phyloP scores from a whole-genome alignment of 768 basidiomycete genomes.

The Auriscalpium vulgare region DNA sequence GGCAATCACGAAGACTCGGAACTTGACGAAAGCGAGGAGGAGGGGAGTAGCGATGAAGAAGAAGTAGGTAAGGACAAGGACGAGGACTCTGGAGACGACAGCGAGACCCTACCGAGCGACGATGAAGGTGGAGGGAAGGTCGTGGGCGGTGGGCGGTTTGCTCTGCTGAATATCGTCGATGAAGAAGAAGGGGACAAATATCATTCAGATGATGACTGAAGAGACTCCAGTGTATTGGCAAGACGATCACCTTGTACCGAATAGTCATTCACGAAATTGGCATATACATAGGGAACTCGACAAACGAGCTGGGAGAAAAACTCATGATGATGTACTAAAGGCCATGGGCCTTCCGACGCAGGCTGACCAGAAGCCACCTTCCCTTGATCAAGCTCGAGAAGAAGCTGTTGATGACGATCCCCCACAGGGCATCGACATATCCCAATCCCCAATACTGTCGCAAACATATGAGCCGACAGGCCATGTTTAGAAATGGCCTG shows the following conservation, averaged over 20 bases:
- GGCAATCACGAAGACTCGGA: constrained; percentile 13
- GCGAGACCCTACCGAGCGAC: constrained; percentile 1
- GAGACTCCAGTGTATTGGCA: constrained; percentile 12
- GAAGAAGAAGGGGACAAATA: neutral
- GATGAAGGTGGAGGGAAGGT: constrained; percentile 10
- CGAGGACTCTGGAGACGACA: constrained; percentile 20
- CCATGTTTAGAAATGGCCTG: neutral
- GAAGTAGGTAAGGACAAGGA: constrained; percentile 28
- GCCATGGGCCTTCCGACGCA: neutral
- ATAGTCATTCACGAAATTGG: too few species aligned
- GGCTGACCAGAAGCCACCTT: constrained; percentile 5
- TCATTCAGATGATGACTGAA: neutral
- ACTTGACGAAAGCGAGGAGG: constrained; percentile 16
- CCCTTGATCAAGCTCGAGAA: constrained; percentile 10
- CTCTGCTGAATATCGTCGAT: neutral
- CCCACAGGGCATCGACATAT: constrained; percentile 8
- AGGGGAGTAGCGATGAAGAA: constrained; percentile 24
- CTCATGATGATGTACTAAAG: too few species aligned
- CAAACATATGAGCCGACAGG: too few species aligned
- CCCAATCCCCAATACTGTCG: constrained; percentile 2
- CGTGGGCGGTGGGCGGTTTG: neutral
- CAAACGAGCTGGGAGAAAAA: too few species aligned
- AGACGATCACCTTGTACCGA: constrained; percentile 18
- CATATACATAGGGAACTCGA: too few species aligned
- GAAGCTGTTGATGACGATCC: constrained; percentile 9